Base-by-base conservation (phyloP, 2,329 filamentous ascomycete species). In the Epichloe amarillans region DNA sequence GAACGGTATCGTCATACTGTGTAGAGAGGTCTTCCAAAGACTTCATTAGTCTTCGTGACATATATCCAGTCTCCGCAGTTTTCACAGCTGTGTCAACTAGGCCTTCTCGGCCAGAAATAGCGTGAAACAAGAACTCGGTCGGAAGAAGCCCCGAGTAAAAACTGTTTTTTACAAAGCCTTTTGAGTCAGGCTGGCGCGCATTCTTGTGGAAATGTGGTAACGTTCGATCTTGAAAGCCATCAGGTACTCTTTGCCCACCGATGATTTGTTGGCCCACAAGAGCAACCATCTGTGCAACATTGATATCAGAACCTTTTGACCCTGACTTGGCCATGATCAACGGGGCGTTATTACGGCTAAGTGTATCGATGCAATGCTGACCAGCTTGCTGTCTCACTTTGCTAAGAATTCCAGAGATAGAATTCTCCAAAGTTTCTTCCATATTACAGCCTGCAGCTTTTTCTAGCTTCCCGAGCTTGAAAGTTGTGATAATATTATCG, bases 251-350 rank as follows among this genome's bases (percentile, higher is more conserved):
- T 62, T 86, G 81, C 46, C 89, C 88, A 53, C 86, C 86, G 61
- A 98, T 97, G 79, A 97, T 96, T 60, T 98, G 93, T 69, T 98
- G 93, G 47, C 93, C 93, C 63, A 98, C 93, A 53, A 90, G 83
- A 51, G 93, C 91, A 64, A 97, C 86, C 93, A 98, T 98, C 72
- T 98, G 93, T 8, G 93, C 93, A 36, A 98, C 93, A 74, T 98
- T 98, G 73, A 98, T 94, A 60, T 88, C 86, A 5, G 89, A 95
- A 64, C 93, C 93, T 68, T 98, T 98, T 50, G 91, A 97, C 46
- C 93, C 93, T 12, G 88, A 97, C 55, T 88, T 93, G 54, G 93
- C 93, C 93, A 98, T 98, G 70, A 95, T 84, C 56, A 97, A 75
- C 5, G 93, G 90, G 0, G 93, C 84, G 60, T 98, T 98, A 71